Conservation (phyloP, 2,329 filamentous ascomycete species). For the Hymenoscyphus fraxineus region DNA sequence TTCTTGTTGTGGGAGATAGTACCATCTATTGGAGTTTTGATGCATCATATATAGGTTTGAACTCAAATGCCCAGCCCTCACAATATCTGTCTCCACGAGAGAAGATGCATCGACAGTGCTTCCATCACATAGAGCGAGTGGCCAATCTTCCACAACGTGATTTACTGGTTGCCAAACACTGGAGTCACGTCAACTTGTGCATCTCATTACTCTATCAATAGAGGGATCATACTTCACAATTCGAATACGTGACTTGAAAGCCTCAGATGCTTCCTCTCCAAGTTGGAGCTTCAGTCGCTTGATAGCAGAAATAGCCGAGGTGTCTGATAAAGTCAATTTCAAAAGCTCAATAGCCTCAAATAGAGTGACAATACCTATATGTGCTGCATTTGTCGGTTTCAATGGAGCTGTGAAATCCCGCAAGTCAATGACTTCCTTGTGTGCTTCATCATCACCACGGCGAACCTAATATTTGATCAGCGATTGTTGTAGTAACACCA, state of each 20-base stretch:
- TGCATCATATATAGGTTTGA: neutral
- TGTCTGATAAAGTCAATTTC: neutral
- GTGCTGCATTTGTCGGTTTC: neutral
- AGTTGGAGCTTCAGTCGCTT: neutral
- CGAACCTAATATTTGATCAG: neutral
- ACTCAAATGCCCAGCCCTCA: neutral
- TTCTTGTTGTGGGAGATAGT: neutral
- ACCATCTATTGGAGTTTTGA: neutral
- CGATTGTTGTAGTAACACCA: neutral
- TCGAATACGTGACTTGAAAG: neutral
- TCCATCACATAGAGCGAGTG: conserved; percentile 1
- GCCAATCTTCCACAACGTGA: conserved; percentile 3
- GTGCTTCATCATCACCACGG: neutral
- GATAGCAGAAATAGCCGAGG: neutral
- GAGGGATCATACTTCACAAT: neutral
- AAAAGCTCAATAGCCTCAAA: neutral
- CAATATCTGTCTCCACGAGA: conserved; percentile 3
- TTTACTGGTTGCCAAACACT: conserved; percentile 3
- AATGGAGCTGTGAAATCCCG: neutral
- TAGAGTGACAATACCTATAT: neutral
- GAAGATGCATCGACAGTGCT: conserved; percentile 1
- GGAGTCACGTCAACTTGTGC: neutral
- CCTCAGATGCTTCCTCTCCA: neutral
- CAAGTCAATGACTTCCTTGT: conserved; percentile 1
- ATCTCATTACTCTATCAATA: neutral